Percentiles rank a stretch among this genome's conserved stretches.
Evolutionary conservation across 140 eudicot species (phyloP).

Genomic region (Flaveria floridana): DNA sequence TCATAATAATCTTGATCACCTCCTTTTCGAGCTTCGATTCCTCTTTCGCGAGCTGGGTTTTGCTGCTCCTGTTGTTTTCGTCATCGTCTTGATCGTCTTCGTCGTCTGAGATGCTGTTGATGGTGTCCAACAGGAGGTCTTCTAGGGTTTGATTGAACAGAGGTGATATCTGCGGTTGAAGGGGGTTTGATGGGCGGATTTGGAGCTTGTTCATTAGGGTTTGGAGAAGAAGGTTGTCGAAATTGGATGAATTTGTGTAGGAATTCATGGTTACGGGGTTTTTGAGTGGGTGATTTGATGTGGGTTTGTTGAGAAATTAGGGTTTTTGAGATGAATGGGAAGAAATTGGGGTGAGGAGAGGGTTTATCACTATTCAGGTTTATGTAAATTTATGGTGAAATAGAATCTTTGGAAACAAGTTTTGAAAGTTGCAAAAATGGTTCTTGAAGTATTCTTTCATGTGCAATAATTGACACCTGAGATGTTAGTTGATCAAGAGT

Average conservation of each 20-base stretch:
- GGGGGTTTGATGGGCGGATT: conserved; percentile 48
- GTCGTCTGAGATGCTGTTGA: conserved; percentile 45
- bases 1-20: conserved; percentile 52
- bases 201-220: conserved; percentile 70
- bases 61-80: conserved; percentile 23
- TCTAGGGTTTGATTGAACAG: conserved; percentile 65
- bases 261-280: neutral
- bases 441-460: conserved; percentile 5
- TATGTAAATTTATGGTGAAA: conserved; percentile 13
- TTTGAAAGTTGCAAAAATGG: neutral
- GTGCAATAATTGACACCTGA: neutral
- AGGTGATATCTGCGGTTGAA: conserved; percentile 39
- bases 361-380: conserved; percentile 38
- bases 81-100: conserved; percentile 39
- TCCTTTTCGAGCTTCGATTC: conserved; percentile 89
- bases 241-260: conserved; percentile 38
- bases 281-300: neutral
- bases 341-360: conserved; percentile 10
- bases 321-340: conserved; percentile 31
- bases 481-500: too few relatives aligned
- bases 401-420: neutral
- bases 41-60: conserved; percentile 64
- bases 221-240: conserved; percentile 83
- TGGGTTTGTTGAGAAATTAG: neutral
- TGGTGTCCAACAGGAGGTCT: conserved; percentile 64